Evolutionary conservation across 148 eudicot genomes (phyloP).

Genomic region (Cornus kousa): DNA sequence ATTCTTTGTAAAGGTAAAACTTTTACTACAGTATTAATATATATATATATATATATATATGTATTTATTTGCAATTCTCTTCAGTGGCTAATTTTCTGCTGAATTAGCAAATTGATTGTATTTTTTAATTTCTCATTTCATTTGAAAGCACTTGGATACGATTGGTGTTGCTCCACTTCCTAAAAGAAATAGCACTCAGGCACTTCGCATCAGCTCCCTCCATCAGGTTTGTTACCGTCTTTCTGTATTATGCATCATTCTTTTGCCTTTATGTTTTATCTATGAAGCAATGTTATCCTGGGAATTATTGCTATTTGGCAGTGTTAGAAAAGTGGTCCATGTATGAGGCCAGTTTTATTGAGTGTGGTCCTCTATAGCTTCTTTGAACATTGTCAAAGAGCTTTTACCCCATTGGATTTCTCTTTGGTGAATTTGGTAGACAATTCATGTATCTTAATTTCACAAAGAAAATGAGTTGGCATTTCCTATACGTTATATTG

Average conservation of each 20-base stretch:
- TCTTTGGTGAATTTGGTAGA: not conserved
- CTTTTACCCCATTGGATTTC: not conserved
- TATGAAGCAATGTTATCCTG: not conserved
- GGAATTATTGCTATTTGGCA: not conserved
- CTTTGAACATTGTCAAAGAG: not conserved
- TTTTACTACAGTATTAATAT: not conserved
- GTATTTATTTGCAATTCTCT: not conserved
- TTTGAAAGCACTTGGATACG: slow-evolving; percentile 72
- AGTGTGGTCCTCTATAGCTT: not conserved
- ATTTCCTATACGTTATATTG: not conserved
- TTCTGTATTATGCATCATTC: not conserved
- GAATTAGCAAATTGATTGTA: not conserved
- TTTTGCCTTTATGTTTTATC: not conserved
- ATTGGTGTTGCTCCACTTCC: slow-evolving; percentile 87
- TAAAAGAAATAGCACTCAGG: slow-evolving; percentile 67
- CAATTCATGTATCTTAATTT: not conserved
- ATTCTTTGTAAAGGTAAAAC: slow-evolving; percentile 77
- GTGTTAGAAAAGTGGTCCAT: not conserved
- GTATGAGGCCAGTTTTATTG: not conserved
- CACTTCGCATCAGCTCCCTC: slow-evolving; percentile 87
- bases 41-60: too few species aligned
- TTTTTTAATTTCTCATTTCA: not conserved
- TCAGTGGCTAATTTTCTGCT: not conserved
- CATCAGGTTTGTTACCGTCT: slow-evolving; percentile 63
- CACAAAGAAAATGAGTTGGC: not conserved